Base-by-base conservation (phyloP, 148 eudicot genomes). In the Hydrangea macrophylla region DNA sequence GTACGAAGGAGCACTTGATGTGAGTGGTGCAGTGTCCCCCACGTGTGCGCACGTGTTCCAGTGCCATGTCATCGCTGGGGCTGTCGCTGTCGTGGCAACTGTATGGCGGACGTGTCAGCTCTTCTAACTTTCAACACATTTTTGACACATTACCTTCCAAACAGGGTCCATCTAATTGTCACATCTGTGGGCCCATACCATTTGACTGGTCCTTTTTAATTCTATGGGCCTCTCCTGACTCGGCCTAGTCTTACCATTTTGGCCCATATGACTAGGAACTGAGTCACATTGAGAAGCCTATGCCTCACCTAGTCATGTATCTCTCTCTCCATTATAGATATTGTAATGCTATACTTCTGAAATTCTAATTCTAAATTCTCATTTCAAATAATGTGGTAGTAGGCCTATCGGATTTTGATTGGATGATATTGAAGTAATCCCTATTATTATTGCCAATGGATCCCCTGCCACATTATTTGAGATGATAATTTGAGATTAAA, bases 1-100 rank as follows among this genome's bases (percentile, higher is more conserved):
- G 32, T 90, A 90, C 55, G 87, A 85, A 73, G 93, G 92, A 6
- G 92, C 81, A 11, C 35, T 73, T 59, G 85, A 73, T 1, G 40
- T 15, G 36, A 76, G 75, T 57, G 18, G 72, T n/a, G 75, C 78
- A n/a, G n/a, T n/a, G n/a, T n/a, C n/a, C 40, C 70, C 81, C 81
- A 82, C 84, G 64, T 74, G 65, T 6, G 27, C 23, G 51, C 71
- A 80, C 76, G 61, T 73, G 74, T 58, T 75, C 15, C 37, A 20
- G 1, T 71, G 72, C 40, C 73, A 28, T 6, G 17, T 62, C n/a
- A 32, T 80, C 0, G 85, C 78, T 80, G 73, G 62, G 53, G 79
- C 68, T 44, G 54, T 84, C 65, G 77, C 83, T n/a, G 20, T 76
- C 70, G 26, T 73, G 60, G 62, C 68, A 30, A 79, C 84, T 20